Evolutionary conservation across 2,329 filamentous ascomycete species (phyloP).

Genomic region (Plectosphaerella cucumerina): DNA sequence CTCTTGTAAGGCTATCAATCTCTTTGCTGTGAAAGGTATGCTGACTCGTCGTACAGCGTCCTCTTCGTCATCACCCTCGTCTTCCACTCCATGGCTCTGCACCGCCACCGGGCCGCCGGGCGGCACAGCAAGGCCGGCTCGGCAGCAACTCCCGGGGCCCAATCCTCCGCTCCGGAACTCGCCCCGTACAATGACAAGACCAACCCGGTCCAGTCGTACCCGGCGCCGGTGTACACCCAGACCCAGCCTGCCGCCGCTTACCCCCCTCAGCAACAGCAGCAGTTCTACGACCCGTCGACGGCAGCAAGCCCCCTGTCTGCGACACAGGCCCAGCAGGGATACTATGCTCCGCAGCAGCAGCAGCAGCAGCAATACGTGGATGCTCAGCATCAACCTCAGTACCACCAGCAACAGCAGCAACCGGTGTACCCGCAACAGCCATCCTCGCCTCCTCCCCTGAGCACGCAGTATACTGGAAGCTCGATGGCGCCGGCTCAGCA

Average conservation of each 20-base stretch:
- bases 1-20: constrained; percentile 33
- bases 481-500: constrained; percentile 6
- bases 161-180: not conserved
- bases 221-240: constrained; percentile 7
- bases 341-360: constrained; percentile 10
- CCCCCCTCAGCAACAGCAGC: constrained; percentile 12
- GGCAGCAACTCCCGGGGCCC: not conserved
- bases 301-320: not conserved
- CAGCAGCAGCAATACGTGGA: constrained; percentile 8
- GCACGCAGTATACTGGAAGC: constrained; percentile 3
- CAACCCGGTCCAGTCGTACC: constrained; percentile 1
- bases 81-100: constrained; percentile 34
- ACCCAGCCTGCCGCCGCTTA: constrained; percentile 5
- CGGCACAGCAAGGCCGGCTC: constrained; percentile 29
- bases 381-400: constrained; percentile 11
- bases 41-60: constrained; percentile 23
- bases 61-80: constrained; percentile 36
- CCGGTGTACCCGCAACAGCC: constrained; percentile 12
- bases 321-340: not conserved
- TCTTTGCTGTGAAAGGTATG: not conserved
- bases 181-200: not conserved
- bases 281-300: constrained; percentile 10
- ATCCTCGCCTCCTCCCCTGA: constrained; percentile 3
- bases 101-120: constrained; percentile 39
- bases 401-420: constrained; percentile 12